Evolutionary conservation across 2,329 filamentous ascomycete species (phyloP).

Genomic region (Aspergillus sp.): DNA sequence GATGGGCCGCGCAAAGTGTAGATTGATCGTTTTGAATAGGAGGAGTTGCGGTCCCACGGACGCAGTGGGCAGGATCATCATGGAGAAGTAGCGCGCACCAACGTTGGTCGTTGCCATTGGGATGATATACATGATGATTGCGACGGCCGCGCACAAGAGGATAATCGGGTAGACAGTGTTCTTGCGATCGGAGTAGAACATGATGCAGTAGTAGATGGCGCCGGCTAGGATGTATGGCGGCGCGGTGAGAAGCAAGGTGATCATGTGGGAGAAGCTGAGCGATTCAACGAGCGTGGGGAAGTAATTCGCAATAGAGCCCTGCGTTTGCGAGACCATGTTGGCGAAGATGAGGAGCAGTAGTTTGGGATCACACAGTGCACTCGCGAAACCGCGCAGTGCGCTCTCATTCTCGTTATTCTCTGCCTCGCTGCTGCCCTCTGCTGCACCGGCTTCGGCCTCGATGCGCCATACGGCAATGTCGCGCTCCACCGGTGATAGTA

Average conservation of each 20-base stretch:
- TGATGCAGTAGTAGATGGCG: conserved; percentile 29
- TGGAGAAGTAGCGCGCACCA: conserved; percentile 37
- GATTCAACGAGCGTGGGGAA: conserved; percentile 20
- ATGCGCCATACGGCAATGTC: conserved; percentile 20
- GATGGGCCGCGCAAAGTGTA: conserved; percentile 36
- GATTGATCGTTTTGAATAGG: conserved; percentile 38
- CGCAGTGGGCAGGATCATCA: conserved; percentile 37
- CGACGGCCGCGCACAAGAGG: conserved; percentile 27
- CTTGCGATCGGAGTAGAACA: conserved; percentile 33
- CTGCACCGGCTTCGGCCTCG: conserved; percentile 32
- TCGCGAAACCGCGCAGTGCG: conserved; percentile 14
- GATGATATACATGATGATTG: conserved; percentile 34
- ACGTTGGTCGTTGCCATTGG: conserved; percentile 31
- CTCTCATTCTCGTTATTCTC: conserved; percentile 21
- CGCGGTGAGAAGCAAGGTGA: conserved; percentile 42
- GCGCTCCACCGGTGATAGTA: conserved; percentile 17
- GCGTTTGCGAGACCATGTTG: conserved; percentile 35
- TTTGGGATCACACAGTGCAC: conserved; percentile 32
- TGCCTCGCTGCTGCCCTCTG: conserved; percentile 21
- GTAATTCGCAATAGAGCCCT: conserved; percentile 24
- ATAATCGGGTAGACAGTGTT: conserved; percentile 32
- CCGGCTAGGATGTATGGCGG: conserved; percentile 42
- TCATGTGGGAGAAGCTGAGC: conserved; percentile 22
- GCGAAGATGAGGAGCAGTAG: conserved; percentile 33
- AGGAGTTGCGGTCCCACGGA: conserved; percentile 37